These are phyloP conservation scores for Tribonema minus DNA, from an alignment of 108 stramenopile genomes.

Conservation along the genomic window DNA sequence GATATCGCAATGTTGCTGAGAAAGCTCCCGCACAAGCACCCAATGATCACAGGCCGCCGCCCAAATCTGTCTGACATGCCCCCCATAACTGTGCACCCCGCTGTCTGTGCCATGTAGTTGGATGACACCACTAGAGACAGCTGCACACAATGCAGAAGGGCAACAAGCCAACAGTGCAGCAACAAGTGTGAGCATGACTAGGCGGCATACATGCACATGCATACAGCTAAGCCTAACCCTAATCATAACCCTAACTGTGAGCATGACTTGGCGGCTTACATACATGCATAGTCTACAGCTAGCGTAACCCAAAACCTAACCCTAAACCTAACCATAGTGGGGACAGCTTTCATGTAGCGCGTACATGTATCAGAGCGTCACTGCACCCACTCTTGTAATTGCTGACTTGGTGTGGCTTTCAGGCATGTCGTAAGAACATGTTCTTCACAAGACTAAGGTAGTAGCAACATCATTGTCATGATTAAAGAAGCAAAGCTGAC, in stretches of 20 bases:
- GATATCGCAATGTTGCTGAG: conserved; percentile 44
- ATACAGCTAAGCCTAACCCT: neutral
- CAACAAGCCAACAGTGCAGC: neutral
- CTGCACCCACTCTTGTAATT: too few species aligned
- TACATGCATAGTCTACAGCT: neutral
- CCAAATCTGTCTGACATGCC: conserved; percentile 47
- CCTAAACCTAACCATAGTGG: too few species aligned
- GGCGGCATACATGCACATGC: neutral
- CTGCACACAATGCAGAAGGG: neutral
- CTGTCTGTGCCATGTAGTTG: conserved; percentile 31
- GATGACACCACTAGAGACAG: conserved; percentile 23
- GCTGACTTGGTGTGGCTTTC: too few species aligned
- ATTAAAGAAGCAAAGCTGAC: too few species aligned
- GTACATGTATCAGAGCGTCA: too few species aligned
- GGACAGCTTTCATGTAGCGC: too few species aligned
- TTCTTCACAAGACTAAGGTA: too few species aligned
- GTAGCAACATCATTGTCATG: too few species aligned
- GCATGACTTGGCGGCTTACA: neutral
- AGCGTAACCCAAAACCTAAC: neutral
- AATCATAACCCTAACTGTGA: neutral
- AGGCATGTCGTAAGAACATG: too few species aligned
- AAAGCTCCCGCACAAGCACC: conserved; percentile 42
- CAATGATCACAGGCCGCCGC: conserved; percentile 42
- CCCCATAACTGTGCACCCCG: conserved; percentile 28
- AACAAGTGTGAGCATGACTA: neutral